A percentile compares a stretch with the other conserved stretches of the same genome.
Conservation (phyloP, 75 land plant species). For the Pinus albicaulis region DNA sequence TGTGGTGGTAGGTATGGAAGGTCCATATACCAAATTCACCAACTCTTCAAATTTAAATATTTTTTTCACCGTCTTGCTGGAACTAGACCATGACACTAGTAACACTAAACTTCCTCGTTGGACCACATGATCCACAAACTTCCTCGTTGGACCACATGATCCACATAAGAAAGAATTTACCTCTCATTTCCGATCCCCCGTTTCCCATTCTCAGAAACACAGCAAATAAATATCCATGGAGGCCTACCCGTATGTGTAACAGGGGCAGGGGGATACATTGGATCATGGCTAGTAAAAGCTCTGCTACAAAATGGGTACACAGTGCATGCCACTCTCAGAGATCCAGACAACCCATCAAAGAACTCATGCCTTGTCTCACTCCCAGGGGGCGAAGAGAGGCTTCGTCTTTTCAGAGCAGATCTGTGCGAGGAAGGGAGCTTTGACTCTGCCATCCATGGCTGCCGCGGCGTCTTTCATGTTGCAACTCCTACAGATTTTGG, state of each 20-base stretch:
- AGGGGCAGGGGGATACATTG: conserved; percentile 59
- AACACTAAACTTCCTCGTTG: too few relatives aligned
- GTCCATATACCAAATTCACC: too few relatives aligned
- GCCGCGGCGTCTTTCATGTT: conserved; percentile 32
- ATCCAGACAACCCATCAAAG: conserved; percentile 20
- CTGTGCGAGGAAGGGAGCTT: conserved; percentile 15
- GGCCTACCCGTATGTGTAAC: conserved; percentile 48
- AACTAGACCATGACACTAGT: too few relatives aligned
- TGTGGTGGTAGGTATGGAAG: too few relatives aligned
- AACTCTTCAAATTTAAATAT: too few relatives aligned
- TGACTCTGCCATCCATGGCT: conserved; percentile 23
- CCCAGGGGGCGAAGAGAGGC: conserved; percentile 13
- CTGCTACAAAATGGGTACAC: conserved; percentile 51
- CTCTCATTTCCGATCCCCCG: too few relatives aligned
- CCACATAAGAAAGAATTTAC: too few relatives aligned
- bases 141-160: too few relatives aligned
- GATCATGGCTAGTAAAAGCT: conserved; percentile 39
- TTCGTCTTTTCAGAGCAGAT: conserved; percentile 35
- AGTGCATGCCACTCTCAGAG: conserved; percentile 62
- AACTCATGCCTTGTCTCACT: not conserved
- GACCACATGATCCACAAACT: too few relatives aligned
- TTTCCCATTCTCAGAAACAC: too few relatives aligned
- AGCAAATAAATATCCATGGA: too few relatives aligned
- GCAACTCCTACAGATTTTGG: conserved; percentile 13
- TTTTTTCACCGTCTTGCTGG: too few relatives aligned